These are phyloP conservation scores for Fusarium pilosicola DNA, from an alignment of 2,329 filamentous ascomycete genomes.

Conservation along the genomic window DNA sequence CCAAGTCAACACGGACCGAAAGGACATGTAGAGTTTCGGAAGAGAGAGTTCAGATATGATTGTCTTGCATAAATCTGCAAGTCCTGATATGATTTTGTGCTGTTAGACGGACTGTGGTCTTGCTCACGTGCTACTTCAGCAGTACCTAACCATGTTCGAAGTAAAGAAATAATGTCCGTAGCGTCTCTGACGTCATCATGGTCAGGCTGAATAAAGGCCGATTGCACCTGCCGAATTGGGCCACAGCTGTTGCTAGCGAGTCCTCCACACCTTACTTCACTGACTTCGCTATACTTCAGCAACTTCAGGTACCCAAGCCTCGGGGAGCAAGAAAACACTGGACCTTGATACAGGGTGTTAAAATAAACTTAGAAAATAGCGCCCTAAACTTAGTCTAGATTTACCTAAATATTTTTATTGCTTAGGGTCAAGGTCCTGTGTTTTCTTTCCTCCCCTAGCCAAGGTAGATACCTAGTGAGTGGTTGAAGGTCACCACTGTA, in stretches of 20 bases:
- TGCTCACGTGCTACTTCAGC: neutral
- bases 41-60: neutral
- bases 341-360: too few relatives aligned
- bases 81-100: neutral
- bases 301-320: neutral
- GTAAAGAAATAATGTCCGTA: too few relatives aligned
- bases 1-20: neutral
- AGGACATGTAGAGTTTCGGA: neutral
- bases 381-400: too few relatives aligned
- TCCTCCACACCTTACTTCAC: neutral
- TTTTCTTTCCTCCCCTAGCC: too few relatives aligned
- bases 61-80: neutral
- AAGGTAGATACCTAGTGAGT: neutral
- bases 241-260: neutral
- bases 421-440: too few relatives aligned
- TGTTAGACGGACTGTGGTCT: neutral
- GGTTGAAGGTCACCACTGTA: neutral
- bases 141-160: neutral
- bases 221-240: constrained; percentile 26
- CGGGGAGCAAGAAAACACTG: too few relatives aligned
- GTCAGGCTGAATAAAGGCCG: neutral
- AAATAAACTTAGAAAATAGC: too few relatives aligned
- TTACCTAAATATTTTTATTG: too few relatives aligned
- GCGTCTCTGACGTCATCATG: constrained; percentile 25
- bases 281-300: neutral